Percentiles rank a stretch among this genome's conserved stretches.
These are phyloP conservation scores for Aphanocladium album DNA, from an alignment of 2,329 filamentous ascomycete genomes.

Conservation along the genomic window DNA sequence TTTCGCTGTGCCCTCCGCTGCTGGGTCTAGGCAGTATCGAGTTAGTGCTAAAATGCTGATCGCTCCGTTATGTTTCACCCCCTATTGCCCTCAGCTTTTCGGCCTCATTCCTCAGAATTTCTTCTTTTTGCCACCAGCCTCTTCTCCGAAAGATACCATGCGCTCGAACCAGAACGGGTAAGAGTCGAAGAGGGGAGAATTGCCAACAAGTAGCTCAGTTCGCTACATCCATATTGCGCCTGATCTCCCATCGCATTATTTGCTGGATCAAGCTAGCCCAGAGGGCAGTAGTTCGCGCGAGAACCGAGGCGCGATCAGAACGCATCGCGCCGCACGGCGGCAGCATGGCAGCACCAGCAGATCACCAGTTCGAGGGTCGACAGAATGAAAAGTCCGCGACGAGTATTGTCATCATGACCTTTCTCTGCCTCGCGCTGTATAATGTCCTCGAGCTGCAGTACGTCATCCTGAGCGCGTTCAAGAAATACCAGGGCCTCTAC, in stretches of 20 bases:
- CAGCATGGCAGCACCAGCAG: background rate
- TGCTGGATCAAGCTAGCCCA: background rate
- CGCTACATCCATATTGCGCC: background rate
- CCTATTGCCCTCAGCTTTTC: background rate
- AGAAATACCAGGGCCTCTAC: constrained; percentile 24
- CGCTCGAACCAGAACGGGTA: background rate
- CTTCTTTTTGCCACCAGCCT: background rate
- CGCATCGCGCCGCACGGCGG: background rate
- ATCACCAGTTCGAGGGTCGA: background rate
- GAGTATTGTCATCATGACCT: constrained; percentile 16
- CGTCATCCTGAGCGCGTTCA: constrained; percentile 25
- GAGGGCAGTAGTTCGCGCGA: background rate
- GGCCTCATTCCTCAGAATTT: background rate
- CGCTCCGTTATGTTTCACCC: background rate
- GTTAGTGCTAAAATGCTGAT: background rate
- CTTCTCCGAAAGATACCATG: background rate
- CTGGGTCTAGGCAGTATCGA: background rate
- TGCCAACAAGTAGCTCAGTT: background rate
- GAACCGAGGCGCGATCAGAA: background rate
- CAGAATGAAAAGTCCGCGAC: background rate
- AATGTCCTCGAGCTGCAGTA: constrained; percentile 26
- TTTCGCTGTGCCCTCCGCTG: background rate
- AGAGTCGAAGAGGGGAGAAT: background rate
- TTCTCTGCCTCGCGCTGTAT: constrained; percentile 22
- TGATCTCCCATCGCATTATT: background rate